These are phyloP conservation scores for Linderina pennispora DNA, from an alignment of 192 early-diverging fungal species.

Conservation along the genomic window DNA sequence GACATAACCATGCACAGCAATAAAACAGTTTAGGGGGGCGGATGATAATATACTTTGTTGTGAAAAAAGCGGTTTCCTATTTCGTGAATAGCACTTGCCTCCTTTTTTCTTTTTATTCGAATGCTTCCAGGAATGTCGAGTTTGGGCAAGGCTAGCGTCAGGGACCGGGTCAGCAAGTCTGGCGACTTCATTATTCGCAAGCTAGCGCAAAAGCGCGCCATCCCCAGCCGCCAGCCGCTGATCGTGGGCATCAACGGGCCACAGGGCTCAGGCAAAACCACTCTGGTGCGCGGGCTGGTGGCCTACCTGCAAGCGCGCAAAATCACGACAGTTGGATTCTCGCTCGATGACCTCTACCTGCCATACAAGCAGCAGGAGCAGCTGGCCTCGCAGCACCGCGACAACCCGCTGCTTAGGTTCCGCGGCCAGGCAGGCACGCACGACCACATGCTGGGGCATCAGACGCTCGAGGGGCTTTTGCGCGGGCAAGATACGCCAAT, in stretches of 20 bases:
- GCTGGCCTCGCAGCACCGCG: conserved; percentile 11
- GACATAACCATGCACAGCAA: no score
- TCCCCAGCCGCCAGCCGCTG: conserved; percentile 22
- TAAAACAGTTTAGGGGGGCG: no score
- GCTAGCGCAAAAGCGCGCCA: conserved; percentile 19
- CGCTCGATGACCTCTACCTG: conserved; percentile 85
- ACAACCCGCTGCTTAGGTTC: conserved; percentile 70
- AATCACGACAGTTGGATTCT: conserved; percentile 55
- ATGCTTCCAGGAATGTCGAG: conserved; percentile 29
- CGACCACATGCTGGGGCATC: conserved; percentile 60
- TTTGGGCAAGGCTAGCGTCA: conserved; percentile 16
- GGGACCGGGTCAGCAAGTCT: conserved; percentile 8
- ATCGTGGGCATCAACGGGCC: conserved; percentile 74
- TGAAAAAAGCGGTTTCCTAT: no score
- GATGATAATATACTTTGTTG: no score
- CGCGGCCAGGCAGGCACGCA: conserved; percentile 91
- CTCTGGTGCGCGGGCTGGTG: conserved; percentile 46
- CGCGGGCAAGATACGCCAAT: conserved; percentile 36
- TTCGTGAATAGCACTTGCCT: background rate
- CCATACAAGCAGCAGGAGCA: conserved; percentile 57
- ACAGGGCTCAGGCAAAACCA: conserved; percentile 75
- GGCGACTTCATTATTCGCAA: conserved; percentile 33
- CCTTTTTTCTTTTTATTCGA: background rate
- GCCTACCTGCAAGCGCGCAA: conserved; percentile 37
- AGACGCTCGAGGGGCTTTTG: conserved; percentile 48